A percentile compares a stretch with the other conserved stretches of the same genome.
phyloP scores from a whole-genome alignment of 2,329 filamentous ascomycete species.

The Gremmenia infestans region DNA sequence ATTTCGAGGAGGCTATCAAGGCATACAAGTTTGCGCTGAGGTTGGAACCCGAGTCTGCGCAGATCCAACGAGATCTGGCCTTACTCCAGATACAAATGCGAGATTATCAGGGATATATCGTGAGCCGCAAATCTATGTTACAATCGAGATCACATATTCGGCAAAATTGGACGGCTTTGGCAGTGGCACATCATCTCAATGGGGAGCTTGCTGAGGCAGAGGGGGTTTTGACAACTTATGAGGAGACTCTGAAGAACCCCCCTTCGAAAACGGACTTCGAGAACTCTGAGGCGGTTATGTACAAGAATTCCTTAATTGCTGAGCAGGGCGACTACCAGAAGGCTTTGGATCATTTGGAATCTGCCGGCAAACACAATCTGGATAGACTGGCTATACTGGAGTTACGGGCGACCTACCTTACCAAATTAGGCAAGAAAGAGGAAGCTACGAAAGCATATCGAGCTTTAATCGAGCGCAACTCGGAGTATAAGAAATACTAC shows the following conservation, averaged over 20 bases:
- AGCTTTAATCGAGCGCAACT: slow-evolving; percentile 76
- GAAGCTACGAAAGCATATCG: slow-evolving; percentile 82
- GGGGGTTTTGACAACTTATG: slow-evolving; percentile 84
- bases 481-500: slow-evolving; percentile 85
- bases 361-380: slow-evolving; percentile 68
- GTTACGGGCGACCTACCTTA: slow-evolving; percentile 75
- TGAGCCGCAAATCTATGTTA: slow-evolving; percentile 84
- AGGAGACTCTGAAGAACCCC: slow-evolving; percentile 81
- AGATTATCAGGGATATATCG: slow-evolving; percentile 89
- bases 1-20: slow-evolving; percentile 98
- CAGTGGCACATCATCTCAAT: slow-evolving; percentile 86
- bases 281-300: slow-evolving; percentile 88
- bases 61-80: slow-evolving; percentile 91
- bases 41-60: slow-evolving; percentile 87
- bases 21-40: slow-evolving; percentile 94
- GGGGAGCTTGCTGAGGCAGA: slow-evolving; percentile 84
- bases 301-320: slow-evolving; percentile 92
- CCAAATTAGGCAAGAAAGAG: slow-evolving; percentile 68
- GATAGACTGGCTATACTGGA: slow-evolving; percentile 86
- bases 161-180: slow-evolving; percentile 97
- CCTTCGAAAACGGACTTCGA: slow-evolving; percentile 78
- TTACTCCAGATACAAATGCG: slow-evolving; percentile 94
- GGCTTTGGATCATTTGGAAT: slow-evolving; percentile 81
- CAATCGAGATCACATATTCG: slow-evolving; percentile 74
- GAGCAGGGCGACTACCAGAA: slow-evolving; percentile 79